These are phyloP conservation scores for Lachnellula cervina DNA, from an alignment of 2,329 filamentous ascomycete genomes.

Conservation along the genomic window DNA sequence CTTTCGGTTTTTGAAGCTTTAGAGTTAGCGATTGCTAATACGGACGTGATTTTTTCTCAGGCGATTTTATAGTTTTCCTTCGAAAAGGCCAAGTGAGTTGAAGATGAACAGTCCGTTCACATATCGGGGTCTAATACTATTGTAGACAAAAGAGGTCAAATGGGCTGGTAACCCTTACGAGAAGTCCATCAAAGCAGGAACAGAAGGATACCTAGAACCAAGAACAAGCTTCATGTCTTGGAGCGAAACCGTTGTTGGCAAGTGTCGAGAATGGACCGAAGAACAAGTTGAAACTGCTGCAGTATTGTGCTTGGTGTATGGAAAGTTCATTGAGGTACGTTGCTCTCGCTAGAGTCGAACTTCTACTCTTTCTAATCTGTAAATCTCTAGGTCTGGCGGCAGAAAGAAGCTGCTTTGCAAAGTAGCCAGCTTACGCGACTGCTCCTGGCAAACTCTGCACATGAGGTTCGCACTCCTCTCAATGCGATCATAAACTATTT, in stretches of 20 bases:
- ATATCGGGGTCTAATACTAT: not conserved
- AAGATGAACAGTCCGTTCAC: not conserved
- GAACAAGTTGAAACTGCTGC: constrained; percentile 86
- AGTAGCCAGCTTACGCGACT: constrained; percentile 75
- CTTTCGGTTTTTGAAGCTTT: not conserved
- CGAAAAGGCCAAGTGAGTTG: constrained; percentile 58
- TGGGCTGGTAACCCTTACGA: constrained; percentile 82
- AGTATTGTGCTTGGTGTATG: constrained; percentile 79
- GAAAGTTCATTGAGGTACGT: constrained; percentile 75
- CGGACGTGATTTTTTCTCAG: not conserved
- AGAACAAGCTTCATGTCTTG: constrained; percentile 74
- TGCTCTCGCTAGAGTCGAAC: not conserved
- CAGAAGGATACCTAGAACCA: constrained; percentile 69
- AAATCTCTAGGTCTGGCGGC: constrained; percentile 78
- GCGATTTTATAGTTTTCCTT: constrained; percentile 84
- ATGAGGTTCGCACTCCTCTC: constrained; percentile 84
- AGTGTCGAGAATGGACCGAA: constrained; percentile 82
- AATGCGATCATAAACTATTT: constrained; percentile 95
- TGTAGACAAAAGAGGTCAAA: constrained; percentile 62
- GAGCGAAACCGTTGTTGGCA: constrained; percentile 76
- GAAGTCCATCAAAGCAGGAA: constrained; percentile 68
- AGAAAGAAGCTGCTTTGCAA: constrained; percentile 80
- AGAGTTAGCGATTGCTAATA: not conserved
- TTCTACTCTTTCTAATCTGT: constrained; percentile 45
- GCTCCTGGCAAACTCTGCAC: constrained; percentile 80